Evolutionary conservation across 2,329 filamentous ascomycete genomes (phyloP).

Genomic region (Diaporthe helianthi): DNA sequence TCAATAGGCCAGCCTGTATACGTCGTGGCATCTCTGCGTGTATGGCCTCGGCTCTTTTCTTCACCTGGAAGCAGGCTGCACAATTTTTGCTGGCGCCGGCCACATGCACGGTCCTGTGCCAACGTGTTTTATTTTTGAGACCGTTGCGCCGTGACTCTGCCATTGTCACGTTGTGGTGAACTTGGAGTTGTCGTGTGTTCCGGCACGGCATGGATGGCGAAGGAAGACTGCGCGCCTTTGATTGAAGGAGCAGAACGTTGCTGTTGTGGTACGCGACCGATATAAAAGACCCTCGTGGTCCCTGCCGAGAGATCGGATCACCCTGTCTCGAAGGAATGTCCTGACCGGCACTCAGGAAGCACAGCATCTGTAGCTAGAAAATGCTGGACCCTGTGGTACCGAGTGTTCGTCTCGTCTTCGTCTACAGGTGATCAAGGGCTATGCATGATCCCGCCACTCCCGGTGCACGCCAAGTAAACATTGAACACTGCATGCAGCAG

Average conservation of each 20-base stretch:
- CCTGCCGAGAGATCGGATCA: conserved; percentile 21
- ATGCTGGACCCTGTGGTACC: background rate
- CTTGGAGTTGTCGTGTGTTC: background rate
- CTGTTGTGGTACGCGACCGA: background rate
- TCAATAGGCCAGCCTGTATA: background rate
- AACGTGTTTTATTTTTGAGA: background rate
- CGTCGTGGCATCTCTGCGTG: conserved; percentile 1
- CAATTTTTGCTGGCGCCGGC: background rate
- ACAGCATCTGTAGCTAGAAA: conserved; percentile 5
- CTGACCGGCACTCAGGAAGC: conserved; percentile 10
- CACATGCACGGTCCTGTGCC: background rate
- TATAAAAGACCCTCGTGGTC: background rate
- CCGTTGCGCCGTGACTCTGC: background rate
- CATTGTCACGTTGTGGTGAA: background rate
- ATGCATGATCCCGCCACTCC: background rate
- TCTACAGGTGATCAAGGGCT: background rate
- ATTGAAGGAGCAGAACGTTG: background rate
- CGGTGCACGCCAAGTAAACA: background rate
- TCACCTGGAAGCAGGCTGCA: conserved; percentile 4
- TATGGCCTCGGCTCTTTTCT: background rate
- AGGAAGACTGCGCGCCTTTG: background rate
- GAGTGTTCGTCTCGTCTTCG: background rate
- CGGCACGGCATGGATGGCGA: background rate
- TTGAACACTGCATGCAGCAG: background rate
- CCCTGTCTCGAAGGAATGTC: background rate